These are phyloP conservation scores for Fusarium dlaminii DNA, from an alignment of 2,329 filamentous ascomycete genomes.

Conservation along the genomic window DNA sequence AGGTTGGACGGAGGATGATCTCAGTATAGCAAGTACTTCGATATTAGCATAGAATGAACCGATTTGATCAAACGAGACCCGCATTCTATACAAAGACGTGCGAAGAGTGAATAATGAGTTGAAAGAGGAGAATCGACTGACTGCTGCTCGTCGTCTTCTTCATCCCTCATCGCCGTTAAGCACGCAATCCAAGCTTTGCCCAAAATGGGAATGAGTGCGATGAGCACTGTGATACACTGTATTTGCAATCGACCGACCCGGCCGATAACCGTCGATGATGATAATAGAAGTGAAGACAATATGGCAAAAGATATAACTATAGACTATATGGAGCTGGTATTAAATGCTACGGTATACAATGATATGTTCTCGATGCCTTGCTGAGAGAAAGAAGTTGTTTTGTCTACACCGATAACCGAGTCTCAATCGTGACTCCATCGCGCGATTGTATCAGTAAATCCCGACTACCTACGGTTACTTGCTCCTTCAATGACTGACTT, in stretches of 20 bases:
- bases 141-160: slow-evolving; percentile 16
- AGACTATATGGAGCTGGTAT: neutral
- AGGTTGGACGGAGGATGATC: neutral
- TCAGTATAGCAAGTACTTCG: slow-evolving; percentile 15
- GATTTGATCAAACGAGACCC: slow-evolving; percentile 26
- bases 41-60: slow-evolving; percentile 33
- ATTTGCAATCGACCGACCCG: slow-evolving; percentile 24
- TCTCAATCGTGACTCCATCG: neutral
- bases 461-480: neutral
- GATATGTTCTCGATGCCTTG: neutral
- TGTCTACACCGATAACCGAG: slow-evolving; percentile 23
- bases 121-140: slow-evolving; percentile 27
- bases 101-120: slow-evolving; percentile 22
- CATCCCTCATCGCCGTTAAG: slow-evolving; percentile 9
- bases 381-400: no score
- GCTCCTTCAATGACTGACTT: neutral
- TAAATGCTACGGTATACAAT: no score
- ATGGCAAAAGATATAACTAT: neutral
- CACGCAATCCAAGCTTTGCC: slow-evolving; percentile 34
- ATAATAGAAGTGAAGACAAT: neutral
- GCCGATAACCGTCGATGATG: slow-evolving; percentile 8
- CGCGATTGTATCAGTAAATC: neutral
- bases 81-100: slow-evolving; percentile 19
- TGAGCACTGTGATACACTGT: slow-evolving; percentile 13
- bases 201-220: slow-evolving; percentile 6